These are phyloP conservation scores for Pichia sp. DNA, from an alignment of 1,139 yeast species.

Conservation along the genomic window DNA sequence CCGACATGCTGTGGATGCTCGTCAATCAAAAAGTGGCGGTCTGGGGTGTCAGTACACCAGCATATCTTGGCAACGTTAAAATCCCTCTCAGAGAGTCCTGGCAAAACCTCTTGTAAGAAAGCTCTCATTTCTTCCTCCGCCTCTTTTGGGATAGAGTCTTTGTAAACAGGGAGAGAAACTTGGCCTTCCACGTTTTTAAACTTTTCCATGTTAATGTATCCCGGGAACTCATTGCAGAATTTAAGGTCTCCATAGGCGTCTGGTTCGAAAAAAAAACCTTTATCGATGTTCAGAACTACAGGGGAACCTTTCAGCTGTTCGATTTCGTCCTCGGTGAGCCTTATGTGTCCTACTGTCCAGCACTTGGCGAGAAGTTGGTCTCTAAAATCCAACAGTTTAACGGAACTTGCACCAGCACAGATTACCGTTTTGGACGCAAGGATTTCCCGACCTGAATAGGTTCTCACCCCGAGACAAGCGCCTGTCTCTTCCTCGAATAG, in stretches of 20 bases:
- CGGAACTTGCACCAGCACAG: conserved; percentile 39
- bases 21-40: conserved; percentile 29
- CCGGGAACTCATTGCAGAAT: conserved; percentile 32
- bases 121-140: conserved; percentile 29
- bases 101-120: conserved; percentile 26
- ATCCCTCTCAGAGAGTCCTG: conserved; percentile 25
- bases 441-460: conserved; percentile 25
- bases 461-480: conserved; percentile 18
- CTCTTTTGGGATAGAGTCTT: conserved; percentile 28
- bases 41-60: conserved; percentile 34
- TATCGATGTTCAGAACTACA: conserved; percentile 38
- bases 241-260: conserved; percentile 28
- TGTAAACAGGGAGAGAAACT: conserved; percentile 26
- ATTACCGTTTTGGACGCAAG: conserved; percentile 35
- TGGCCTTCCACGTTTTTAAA: background rate
- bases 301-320: conserved; percentile 36
- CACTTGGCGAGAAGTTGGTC: conserved; percentile 38
- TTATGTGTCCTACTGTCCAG: conserved; percentile 42
- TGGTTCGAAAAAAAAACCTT: conserved; percentile 36
- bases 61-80: conserved; percentile 28
- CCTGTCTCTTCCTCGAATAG: conserved; percentile 17
- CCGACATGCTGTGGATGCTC: conserved; percentile 26
- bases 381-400: conserved; percentile 34
- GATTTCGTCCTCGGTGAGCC: conserved; percentile 36
- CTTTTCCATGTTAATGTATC: conserved; percentile 24